phyloP scores from a whole-genome alignment of 768 basidiomycete genomes.

The Pulveroboletus sp. region DNA sequence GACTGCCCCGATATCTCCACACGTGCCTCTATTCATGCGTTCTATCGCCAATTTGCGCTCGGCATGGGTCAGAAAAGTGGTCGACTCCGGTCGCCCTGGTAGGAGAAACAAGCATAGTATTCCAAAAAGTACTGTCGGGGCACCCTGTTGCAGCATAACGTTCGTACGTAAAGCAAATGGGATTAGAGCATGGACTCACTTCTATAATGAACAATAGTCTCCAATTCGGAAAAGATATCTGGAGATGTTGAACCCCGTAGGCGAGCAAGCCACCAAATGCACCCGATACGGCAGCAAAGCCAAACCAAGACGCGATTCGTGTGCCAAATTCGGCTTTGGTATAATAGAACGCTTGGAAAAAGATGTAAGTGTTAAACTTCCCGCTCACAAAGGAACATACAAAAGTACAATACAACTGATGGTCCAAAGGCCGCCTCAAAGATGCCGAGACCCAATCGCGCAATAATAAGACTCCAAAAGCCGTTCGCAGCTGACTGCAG shows the following conservation, averaged over 20 bases:
- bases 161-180: neutral
- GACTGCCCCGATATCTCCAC: conserved; percentile 40
- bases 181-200: neutral
- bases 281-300: conserved; percentile 52
- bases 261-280: conserved; percentile 57
- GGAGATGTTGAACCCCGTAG: conserved; percentile 44
- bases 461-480: conserved; percentile 28
- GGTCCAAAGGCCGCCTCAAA: conserved; percentile 36
- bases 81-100: conserved; percentile 33
- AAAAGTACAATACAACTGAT: conserved; percentile 30
- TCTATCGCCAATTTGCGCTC: conserved; percentile 33
- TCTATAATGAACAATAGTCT: conserved; percentile 33
- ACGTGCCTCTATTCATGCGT: conserved; percentile 39
- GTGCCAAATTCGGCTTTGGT: conserved; percentile 45
- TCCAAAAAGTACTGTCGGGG: conserved; percentile 41
- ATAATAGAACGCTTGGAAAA: conserved; percentile 43
- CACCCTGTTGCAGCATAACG: conserved; percentile 48
- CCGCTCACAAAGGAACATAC: conserved; percentile 7
- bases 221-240: conserved; percentile 40
- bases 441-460: conserved; percentile 30
- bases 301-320: conserved; percentile 50
- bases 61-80: conserved; percentile 29
- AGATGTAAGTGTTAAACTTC: conserved; percentile 15
- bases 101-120: conserved; percentile 27
- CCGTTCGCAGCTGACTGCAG: conserved; percentile 24